Percentiles rank a stretch among this genome's conserved stretches.
Evolutionary conservation across 140 eudicot species (phyloP).

Genomic region (Bidens hawaiensis): DNA sequence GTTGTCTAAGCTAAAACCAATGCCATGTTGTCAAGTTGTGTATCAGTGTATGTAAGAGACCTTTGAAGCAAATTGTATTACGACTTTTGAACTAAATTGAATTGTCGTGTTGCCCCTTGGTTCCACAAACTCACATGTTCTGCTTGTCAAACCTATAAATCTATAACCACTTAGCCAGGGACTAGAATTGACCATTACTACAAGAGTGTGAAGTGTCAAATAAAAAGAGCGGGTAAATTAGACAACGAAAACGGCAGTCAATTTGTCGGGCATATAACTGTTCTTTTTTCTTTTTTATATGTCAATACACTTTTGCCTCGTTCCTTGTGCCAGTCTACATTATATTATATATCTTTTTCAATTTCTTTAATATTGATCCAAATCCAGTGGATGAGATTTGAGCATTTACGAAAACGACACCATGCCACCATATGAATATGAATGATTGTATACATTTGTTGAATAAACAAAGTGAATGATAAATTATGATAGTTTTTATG

Average conservation of each 20-base stretch:
- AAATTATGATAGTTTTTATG: too few species aligned
- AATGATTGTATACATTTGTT: background rate
- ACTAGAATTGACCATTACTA: background rate
- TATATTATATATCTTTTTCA: too few species aligned
- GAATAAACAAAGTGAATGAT: too few species aligned
- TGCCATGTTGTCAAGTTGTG: constrained; percentile 16
- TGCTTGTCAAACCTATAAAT: too few species aligned
- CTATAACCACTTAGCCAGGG: background rate
- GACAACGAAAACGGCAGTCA: constrained; percentile 23
- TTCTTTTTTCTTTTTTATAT: constrained; percentile 1
- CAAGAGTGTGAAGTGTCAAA: constrained; percentile 1
- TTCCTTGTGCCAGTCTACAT: constrained; percentile 30
- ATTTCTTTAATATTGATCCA: background rate
- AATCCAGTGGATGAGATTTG: background rate
- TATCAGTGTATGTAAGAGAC: too few species aligned
- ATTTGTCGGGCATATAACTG: constrained; percentile 25
- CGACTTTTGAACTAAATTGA: constrained; percentile 8
- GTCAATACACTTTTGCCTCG: constrained; percentile 19
- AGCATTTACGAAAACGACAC: background rate
- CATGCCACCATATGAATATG: too few species aligned
- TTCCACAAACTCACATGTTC: constrained; percentile 31
- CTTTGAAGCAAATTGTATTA: too few species aligned
- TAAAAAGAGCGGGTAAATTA: constrained; percentile 20
- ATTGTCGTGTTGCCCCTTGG: background rate
- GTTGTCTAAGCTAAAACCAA: too few species aligned